phyloP scores from a whole-genome alignment of 2,329 filamentous ascomycete genomes.

The Fusarium continuum region DNA sequence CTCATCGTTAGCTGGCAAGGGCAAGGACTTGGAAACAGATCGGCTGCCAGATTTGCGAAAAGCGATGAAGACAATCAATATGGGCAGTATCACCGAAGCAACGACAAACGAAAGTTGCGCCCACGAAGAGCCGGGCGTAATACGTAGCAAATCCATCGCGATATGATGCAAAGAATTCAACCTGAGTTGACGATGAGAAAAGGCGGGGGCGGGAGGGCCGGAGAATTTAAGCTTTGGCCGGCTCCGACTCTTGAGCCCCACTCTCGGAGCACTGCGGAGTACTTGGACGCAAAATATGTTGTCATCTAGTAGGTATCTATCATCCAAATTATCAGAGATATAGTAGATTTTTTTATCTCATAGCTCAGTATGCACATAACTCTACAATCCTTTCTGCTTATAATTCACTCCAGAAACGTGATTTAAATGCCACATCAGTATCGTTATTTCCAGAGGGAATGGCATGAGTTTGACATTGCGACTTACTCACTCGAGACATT shows the following conservation, averaged over 20 bases:
- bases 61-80: conserved; percentile 16
- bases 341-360: neutral
- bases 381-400: too few relatives aligned
- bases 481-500: too few relatives aligned
- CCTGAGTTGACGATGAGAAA: too few relatives aligned
- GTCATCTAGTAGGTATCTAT: too few relatives aligned
- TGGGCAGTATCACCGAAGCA: neutral
- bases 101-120: neutral
- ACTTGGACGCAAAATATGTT: neutral
- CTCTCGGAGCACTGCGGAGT: neutral
- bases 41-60: neutral
- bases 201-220: neutral
- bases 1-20: conserved; percentile 32
- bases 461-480: too few relatives aligned
- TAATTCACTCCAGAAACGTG: too few relatives aligned
- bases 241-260: neutral
- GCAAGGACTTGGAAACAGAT: neutral
- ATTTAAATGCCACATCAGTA: too few relatives aligned
- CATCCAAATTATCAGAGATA: neutral
- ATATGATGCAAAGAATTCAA: too few relatives aligned
- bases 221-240: conserved; percentile 2
- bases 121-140: neutral
- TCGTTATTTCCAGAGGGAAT: too few relatives aligned
- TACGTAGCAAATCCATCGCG: neutral
- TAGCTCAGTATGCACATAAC: neutral